phyloP scores from a whole-genome alignment of 2,329 filamentous ascomycete genomes.

The Sporothrix mexicana region DNA sequence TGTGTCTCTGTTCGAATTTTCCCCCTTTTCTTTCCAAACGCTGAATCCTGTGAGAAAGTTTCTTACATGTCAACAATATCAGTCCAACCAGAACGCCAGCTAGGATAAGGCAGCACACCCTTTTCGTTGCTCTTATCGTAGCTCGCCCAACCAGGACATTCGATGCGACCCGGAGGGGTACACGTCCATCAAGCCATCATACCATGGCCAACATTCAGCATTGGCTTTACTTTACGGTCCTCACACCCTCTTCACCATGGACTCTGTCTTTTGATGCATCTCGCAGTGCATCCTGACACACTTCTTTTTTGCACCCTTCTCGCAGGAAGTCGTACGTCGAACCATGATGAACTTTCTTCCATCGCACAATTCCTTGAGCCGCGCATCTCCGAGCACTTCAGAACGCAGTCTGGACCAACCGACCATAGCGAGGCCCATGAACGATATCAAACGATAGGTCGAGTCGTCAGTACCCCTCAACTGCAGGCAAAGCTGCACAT shows the following conservation, averaged over 20 bases:
- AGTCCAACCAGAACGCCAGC: conserved; percentile 1
- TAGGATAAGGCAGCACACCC: background rate
- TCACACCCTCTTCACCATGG: conserved; percentile 22
- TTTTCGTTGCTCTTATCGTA: conserved; percentile 21
- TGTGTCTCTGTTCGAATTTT: background rate
- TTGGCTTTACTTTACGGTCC: background rate
- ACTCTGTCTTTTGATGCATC: background rate
- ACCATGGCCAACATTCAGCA: background rate
- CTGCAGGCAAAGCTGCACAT: background rate
- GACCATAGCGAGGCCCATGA: background rate
- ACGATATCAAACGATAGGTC: background rate
- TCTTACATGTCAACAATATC: conserved; percentile 3
- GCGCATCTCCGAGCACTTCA: conserved; percentile 25
- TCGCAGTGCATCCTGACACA: conserved; percentile 6
- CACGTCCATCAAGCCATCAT: background rate
- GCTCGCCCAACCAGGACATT: conserved; percentile 28
- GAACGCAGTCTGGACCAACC: background rate
- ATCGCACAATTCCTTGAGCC: conserved; percentile 12
- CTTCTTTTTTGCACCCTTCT: background rate
- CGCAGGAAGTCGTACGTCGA: background rate
- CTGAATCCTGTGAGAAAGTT: conserved; percentile 3
- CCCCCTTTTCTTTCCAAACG: background rate
- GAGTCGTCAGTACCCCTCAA: background rate
- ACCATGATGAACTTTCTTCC: conserved; percentile 8
- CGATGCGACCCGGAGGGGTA: conserved; percentile 22